These are phyloP conservation scores for Crataegus laevigata DNA, from an alignment of 306 rosid genomes.

Conservation along the genomic window DNA sequence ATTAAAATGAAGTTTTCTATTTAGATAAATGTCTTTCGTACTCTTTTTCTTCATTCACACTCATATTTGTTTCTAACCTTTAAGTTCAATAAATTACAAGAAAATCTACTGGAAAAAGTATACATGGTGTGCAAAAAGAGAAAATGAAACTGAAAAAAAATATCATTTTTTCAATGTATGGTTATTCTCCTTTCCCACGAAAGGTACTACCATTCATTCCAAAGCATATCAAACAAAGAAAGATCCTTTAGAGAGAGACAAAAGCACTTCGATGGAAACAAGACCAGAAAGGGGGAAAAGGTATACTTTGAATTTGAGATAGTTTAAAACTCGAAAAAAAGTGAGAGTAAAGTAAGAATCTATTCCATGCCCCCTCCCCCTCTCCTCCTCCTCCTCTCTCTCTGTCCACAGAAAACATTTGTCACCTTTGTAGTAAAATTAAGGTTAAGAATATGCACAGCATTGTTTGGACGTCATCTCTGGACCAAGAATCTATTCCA, in stretches of 20 bases:
- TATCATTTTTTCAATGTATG: no score
- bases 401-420: constrained; percentile 22
- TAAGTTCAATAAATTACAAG: no score
- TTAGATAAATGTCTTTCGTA: no score
- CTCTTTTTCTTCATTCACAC: no score
- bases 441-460: constrained; percentile 63
- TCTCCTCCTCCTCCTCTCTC: no score
- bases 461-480: not conserved
- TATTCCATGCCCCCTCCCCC: constrained; percentile 30
- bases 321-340: constrained; percentile 19
- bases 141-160: no score
- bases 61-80: no score
- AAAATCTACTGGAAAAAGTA: not conserved
- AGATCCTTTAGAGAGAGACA: not conserved
- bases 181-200: constrained; percentile 13
- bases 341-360: constrained; percentile 63
- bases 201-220: constrained; percentile 29
- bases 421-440: constrained; percentile 22
- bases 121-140: not conserved
- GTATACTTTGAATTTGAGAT: constrained; percentile 36
- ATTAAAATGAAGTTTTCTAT: no score
- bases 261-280: not conserved
- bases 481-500: constrained; percentile 44
- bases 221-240: not conserved
- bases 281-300: constrained; percentile 22